phyloP scores from a whole-genome alignment of 2,329 filamentous ascomycete genomes.

The Penicillium sp. region DNA sequence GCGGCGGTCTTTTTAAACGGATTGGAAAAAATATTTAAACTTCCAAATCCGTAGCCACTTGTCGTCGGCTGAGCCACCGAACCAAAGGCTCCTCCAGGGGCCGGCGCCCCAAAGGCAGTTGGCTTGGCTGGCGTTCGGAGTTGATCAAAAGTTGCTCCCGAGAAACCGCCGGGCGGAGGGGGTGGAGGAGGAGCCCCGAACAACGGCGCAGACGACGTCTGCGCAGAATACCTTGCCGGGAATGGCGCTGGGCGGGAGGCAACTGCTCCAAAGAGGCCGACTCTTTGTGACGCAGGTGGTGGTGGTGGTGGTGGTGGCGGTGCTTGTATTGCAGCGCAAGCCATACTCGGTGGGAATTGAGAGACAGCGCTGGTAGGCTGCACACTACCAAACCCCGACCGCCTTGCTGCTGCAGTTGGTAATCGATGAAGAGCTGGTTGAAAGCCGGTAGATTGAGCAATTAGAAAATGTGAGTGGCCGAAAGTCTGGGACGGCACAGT shows the following conservation, averaged over 20 bases:
- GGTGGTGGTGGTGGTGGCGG: neutral
- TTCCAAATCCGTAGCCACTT: neutral
- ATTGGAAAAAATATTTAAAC: neutral
- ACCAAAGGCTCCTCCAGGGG: neutral
- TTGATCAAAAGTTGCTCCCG: neutral
- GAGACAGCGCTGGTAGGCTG: too few relatives aligned
- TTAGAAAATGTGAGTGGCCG: neutral
- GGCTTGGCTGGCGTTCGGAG: neutral
- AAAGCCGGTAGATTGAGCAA: too few relatives aligned
- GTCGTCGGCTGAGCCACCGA: neutral
- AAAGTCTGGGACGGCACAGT: neutral
- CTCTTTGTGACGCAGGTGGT: neutral
- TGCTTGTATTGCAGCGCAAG: too few relatives aligned
- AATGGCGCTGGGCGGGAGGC: neutral
- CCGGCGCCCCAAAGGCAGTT: neutral
- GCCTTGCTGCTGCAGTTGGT: too few relatives aligned
- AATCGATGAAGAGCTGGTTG: too few relatives aligned
- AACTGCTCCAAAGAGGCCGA: neutral
- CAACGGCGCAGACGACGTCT: neutral
- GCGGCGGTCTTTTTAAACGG: neutral
- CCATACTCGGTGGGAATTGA: too few relatives aligned
- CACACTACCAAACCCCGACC: too few relatives aligned
- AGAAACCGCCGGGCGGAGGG: neutral
- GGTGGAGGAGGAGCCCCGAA: neutral
- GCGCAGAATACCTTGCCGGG: neutral